Evolutionary conservation across 164 flowering plant species (phyloP).

Genomic region (Nelumbo lutea): DNA sequence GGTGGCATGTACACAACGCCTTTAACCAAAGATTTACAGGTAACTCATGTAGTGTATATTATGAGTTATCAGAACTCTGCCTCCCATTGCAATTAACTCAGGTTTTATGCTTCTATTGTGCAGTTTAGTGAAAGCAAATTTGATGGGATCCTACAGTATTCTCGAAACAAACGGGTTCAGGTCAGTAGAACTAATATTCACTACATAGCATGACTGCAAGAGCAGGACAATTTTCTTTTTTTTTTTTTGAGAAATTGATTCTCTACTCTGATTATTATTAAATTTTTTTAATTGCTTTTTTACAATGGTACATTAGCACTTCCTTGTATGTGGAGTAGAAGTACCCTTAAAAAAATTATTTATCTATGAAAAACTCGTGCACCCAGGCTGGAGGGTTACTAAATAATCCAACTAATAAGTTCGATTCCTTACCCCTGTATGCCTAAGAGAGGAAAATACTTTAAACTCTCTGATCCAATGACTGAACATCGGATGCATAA

Average conservation of each 20-base stretch:
- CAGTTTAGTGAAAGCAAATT: constrained; percentile 64
- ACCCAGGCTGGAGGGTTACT: no score
- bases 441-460: no score
- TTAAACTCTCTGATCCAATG: no score
- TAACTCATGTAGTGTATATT: constrained; percentile 10
- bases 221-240: background rate
- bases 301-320: no score
- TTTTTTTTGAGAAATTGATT: background rate
- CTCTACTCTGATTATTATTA: background rate
- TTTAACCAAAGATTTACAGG: constrained; percentile 76
- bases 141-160: constrained; percentile 70
- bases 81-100: background rate
- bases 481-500: no score
- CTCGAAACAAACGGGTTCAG: constrained; percentile 94
- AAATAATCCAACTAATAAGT: no score
- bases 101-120: constrained; percentile 2
- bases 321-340: no score
- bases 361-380: no score
- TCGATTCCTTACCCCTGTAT: no score
- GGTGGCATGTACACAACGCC: constrained; percentile 92
- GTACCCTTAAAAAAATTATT: no score
- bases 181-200: constrained; percentile 27
- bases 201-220: background rate
- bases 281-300: no score
- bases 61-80: background rate